These are phyloP conservation scores for Candolleomyces efflorescens DNA, from an alignment of 768 basidiomycete species.

Conservation along the genomic window DNA sequence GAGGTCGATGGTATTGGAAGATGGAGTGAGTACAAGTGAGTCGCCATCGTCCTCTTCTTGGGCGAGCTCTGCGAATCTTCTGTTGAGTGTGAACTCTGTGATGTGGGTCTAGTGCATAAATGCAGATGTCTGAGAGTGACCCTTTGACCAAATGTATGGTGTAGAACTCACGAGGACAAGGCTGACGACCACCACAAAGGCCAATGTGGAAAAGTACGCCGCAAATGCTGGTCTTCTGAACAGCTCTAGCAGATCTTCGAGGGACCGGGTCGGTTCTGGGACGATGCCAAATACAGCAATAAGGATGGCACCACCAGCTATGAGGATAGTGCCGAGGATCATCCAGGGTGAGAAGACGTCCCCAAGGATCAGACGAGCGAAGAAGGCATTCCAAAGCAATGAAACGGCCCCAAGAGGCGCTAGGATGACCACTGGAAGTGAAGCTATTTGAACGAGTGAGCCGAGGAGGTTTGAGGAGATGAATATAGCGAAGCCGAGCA, in stretches of 20 bases:
- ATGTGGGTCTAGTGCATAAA: constrained; percentile 58
- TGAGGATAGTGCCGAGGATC: constrained; percentile 81
- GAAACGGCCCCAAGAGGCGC: constrained; percentile 92
- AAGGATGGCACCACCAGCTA: constrained; percentile 83
- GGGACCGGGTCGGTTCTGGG: constrained; percentile 77
- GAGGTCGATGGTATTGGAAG: constrained; percentile 29
- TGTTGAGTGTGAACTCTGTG: constrained; percentile 57
- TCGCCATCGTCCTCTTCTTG: constrained; percentile 19
- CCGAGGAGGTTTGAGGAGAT: constrained; percentile 85
- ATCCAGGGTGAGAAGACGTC: constrained; percentile 84
- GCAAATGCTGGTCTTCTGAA: constrained; percentile 77
- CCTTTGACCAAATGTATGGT: not conserved
- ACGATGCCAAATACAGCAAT: constrained; percentile 93
- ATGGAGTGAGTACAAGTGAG: constrained; percentile 26
- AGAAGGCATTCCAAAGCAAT: constrained; percentile 92
- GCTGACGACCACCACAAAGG: constrained; percentile 51
- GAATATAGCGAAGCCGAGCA: constrained; percentile 82
- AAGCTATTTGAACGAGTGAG: constrained; percentile 88
- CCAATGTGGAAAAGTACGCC: constrained; percentile 74
- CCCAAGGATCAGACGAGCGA: constrained; percentile 78
- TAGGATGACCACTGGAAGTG: constrained; percentile 91
- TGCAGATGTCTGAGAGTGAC: not conserved
- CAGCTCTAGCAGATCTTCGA: constrained; percentile 78
- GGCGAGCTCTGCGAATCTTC: constrained; percentile 22
- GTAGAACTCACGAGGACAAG: constrained; percentile 55